phyloP scores from a whole-genome alignment of 1,139 yeast genomes.

The Scheffersomyces segobiensis region DNA sequence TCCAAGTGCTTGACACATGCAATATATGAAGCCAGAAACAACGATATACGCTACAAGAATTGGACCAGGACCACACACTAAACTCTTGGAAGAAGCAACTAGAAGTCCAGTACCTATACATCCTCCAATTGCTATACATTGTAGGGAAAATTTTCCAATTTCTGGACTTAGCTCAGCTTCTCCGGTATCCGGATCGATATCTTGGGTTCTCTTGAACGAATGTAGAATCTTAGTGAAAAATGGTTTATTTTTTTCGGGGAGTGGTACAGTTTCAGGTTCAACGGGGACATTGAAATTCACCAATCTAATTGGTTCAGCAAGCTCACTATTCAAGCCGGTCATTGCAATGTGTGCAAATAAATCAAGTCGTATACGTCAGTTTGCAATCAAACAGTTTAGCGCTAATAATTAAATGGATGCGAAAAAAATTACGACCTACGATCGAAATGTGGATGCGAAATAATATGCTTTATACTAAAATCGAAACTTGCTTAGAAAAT shows the following conservation, averaged over 20 bases:
- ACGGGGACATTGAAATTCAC: background rate
- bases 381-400: background rate
- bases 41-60: conserved; percentile 5
- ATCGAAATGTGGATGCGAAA: background rate
- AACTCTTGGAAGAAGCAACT: conserved; percentile 4
- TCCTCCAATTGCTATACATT: conserved; percentile 27
- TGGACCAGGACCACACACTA: conserved; percentile 2
- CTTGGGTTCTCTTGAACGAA: conserved; percentile 13
- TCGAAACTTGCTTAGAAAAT: conserved; percentile 1
- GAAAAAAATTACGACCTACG: background rate
- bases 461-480: background rate
- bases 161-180: conserved; percentile 7
- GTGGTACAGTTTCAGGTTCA: conserved; percentile 1
- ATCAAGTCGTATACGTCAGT: background rate
- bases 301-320: conserved; percentile 1
- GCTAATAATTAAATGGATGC: background rate
- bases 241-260: background rate
- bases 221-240: conserved; percentile 6
- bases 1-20: conserved; percentile 24
- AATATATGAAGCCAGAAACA: conserved; percentile 20
- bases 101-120: conserved; percentile 22
- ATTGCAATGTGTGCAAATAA: conserved; percentile 1
- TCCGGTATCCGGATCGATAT: conserved; percentile 7
- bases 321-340: background rate
- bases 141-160: conserved; percentile 15